Conservation (phyloP, 2,329 filamentous ascomycete genomes). For the Neonectria punicea region DNA sequence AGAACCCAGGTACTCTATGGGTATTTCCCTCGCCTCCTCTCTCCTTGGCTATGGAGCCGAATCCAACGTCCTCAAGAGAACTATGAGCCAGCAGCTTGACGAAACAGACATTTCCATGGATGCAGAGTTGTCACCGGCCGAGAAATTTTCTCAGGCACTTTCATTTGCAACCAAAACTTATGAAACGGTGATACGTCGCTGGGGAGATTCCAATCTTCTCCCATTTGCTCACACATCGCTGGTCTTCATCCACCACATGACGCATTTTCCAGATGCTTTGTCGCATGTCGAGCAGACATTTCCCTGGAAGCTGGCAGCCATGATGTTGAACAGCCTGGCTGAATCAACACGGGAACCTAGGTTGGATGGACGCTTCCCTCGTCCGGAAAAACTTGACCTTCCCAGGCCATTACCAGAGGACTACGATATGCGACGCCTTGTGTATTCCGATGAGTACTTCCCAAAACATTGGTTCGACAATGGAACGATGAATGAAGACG, state of each 20-base stretch:
- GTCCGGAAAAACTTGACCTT: neutral
- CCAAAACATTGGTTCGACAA: neutral
- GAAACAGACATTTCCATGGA: no score
- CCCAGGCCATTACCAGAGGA: neutral
- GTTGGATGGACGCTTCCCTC: neutral
- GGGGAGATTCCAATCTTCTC: slow-evolving; percentile 67
- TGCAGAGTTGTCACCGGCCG: slow-evolving; percentile 20
- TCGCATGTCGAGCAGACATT: slow-evolving; percentile 55
- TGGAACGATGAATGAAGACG: neutral
- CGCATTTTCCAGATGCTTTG: slow-evolving; percentile 54
- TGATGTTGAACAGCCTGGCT: slow-evolving; percentile 51
- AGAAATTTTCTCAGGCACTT: slow-evolving; percentile 50
- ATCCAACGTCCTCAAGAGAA: neutral
- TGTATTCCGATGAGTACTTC: neutral
- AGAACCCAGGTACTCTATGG: neutral
- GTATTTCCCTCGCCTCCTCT: neutral
- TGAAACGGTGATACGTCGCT: slow-evolving; percentile 59
- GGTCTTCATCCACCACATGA: slow-evolving; percentile 64
- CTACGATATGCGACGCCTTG: neutral
- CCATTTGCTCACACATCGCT: slow-evolving; percentile 71
- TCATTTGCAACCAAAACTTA: slow-evolving; percentile 57
- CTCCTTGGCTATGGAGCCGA: neutral
- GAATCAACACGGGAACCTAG: neutral
- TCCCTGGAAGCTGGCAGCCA: slow-evolving; percentile 61
- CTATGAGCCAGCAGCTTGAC: neutral